phyloP scores from a whole-genome alignment of 768 basidiomycete genomes.

The Trametes villosa region DNA sequence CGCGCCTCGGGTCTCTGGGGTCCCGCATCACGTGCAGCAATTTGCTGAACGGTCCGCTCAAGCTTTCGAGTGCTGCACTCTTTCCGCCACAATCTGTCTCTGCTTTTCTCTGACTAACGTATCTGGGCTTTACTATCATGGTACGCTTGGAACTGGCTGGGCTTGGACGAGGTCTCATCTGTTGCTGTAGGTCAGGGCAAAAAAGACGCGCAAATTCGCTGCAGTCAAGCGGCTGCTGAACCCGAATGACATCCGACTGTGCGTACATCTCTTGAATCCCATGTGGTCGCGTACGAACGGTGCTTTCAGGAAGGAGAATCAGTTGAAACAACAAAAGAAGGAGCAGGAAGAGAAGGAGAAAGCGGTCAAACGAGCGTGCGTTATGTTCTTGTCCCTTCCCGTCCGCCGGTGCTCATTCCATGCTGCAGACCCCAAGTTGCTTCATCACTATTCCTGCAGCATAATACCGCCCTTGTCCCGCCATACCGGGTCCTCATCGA shows the following conservation, averaged over 20 bases:
- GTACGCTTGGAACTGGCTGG: neutral
- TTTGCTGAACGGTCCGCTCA: neutral
- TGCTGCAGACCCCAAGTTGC: conserved; percentile 73
- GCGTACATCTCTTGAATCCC: conserved; percentile 35
- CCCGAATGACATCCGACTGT: conserved; percentile 93
- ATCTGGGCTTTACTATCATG: neutral
- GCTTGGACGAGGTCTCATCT: neutral
- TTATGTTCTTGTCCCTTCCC: conserved; percentile 23
- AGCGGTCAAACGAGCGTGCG: conserved; percentile 79
- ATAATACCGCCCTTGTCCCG: conserved; percentile 94
- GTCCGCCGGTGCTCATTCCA: conserved; percentile 1
- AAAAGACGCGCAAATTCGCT: conserved; percentile 95
- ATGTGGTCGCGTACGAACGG: neutral
- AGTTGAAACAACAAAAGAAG: conserved; percentile 86
- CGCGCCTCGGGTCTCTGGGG: neutral
- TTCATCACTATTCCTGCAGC: conserved; percentile 92
- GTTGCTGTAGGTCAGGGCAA: conserved; percentile 73
- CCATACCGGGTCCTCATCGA: conserved; percentile 98
- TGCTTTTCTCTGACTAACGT: neutral
- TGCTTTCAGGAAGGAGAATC: conserved; percentile 82
- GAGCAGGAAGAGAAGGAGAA: conserved; percentile 81
- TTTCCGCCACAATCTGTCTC: neutral
- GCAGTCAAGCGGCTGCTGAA: conserved; percentile 92
- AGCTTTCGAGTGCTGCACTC: neutral
- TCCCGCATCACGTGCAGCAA: conserved; percentile 7